phyloP scores from a whole-genome alignment of 805 yeast genomes.

The Ogataea pignaliae region DNA sequence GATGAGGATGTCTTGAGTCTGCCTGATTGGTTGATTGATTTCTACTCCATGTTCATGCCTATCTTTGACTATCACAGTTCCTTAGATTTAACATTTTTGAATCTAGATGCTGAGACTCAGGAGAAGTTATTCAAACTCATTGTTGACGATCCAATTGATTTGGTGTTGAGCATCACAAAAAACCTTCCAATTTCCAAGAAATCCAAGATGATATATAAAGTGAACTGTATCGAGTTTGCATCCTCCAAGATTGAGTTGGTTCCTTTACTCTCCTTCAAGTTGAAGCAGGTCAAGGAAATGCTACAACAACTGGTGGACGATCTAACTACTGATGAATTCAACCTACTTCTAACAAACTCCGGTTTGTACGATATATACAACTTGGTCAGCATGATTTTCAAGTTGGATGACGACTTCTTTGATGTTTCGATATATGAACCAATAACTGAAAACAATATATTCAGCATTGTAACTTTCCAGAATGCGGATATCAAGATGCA shows the following conservation, averaged over 20 bases:
- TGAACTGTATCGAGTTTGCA: conserved; percentile 60
- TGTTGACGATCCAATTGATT: conserved; percentile 42
- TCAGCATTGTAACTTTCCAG: conserved; percentile 39
- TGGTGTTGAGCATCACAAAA: conserved; percentile 25
- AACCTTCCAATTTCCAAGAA: conserved; percentile 26
- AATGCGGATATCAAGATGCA: conserved; percentile 43
- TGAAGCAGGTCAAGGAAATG: conserved; percentile 31
- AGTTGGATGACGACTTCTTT: conserved; percentile 52
- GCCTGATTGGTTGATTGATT: conserved; percentile 80
- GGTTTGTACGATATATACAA: conserved; percentile 57
- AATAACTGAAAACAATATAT: conserved; percentile 55
- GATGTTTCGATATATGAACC: conserved; percentile 65
- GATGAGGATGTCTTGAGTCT: conserved; percentile 57
- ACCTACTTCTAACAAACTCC: conserved; percentile 44
- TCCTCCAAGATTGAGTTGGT: conserved; percentile 48
- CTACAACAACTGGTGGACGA: conserved; percentile 34
- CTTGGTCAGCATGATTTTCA: conserved; percentile 67
- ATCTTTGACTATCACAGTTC: conserved; percentile 42
- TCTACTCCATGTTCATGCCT: conserved; percentile 55
- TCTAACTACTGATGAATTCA: conserved; percentile 43
- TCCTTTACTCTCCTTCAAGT: conserved; percentile 35
- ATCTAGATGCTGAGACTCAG: conserved; percentile 33
- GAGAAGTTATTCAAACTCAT: conserved; percentile 36
- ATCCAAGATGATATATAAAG: conserved; percentile 38
- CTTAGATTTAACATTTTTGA: conserved; percentile 36